Evolutionary conservation across 305 asterid species (phyloP), one percentile per base, ranked within the genome.

Genomic region (Lippia alba): DNA sequence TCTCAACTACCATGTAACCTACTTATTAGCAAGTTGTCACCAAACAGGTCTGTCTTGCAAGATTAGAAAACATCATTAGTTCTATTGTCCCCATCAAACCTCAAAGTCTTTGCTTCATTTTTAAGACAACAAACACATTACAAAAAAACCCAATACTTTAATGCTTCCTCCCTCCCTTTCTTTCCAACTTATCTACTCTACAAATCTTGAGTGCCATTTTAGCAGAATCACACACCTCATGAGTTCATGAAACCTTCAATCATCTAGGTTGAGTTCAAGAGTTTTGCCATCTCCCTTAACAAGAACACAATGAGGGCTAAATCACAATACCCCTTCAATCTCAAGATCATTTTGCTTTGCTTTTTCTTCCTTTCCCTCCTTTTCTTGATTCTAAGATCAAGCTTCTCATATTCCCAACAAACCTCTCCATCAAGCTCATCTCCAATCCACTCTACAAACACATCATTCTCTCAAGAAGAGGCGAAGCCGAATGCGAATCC

Each of bases 311-410:
- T 87, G 94, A 87, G 81, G 74, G 61, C 79, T 3, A 88, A 82
- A 68, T 65, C 58, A 66, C 89, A 84, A 64, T 34, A 62, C 71
- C 77, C 82, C 66, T 60, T 79, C 80, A 88, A 76, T 72, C 84
- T 81, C 18, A 88, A 88, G 79, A 66, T 80, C 69, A 74, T 86
- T 59, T 67, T 83, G 41, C 71, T 84, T 19, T 74, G 71, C 34
- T 67, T 76, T 71, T 79, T 84, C 78, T 68, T 80, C 39, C 74
- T 89, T 20, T 80, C 84, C 79, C 75, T 85, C 18, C 79, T 87
- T 55, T 88, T 86, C 75, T 67, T 88, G 55, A 70, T 81, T 7
- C 85, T 87, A 39, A 81, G 86, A 72, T 83, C 96, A 49, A 75
- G 70, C 32, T 83, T 77, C 79, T 79, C 93, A 49, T 57, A 74